Evolutionary conservation across 345 rosid genomes (phyloP).

Genomic region (Eutrema heterophyllum): DNA sequence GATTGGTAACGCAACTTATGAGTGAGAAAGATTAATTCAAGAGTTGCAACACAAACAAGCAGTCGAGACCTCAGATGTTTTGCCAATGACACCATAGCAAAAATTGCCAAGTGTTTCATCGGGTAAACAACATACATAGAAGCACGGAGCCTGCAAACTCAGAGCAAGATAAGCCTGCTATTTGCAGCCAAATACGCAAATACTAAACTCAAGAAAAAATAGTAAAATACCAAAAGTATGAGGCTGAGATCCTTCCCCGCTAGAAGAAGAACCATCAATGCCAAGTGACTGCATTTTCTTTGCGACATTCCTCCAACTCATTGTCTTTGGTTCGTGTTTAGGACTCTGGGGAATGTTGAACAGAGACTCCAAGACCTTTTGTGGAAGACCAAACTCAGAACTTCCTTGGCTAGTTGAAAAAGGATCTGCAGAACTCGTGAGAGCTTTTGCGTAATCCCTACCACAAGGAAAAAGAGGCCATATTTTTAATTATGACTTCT

Average conservation of each 20-base stretch:
- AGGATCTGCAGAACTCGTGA: constrained; percentile 38
- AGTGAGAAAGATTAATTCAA: neutral
- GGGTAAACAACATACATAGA: constrained; percentile 18
- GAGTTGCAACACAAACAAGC: constrained; percentile 10
- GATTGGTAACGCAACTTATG: neutral
- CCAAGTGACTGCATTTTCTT: constrained; percentile 72
- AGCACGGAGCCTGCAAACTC: constrained; percentile 21
- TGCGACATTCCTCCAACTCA: constrained; percentile 84
- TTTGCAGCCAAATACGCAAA: neutral
- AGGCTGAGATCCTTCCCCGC: constrained; percentile 38
- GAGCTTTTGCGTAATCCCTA: constrained; percentile 55
- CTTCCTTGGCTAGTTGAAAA: constrained; percentile 36
- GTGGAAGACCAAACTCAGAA: constrained; percentile 51
- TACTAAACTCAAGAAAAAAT: neutral
- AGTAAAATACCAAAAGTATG: constrained; percentile 37
- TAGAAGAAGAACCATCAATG: constrained; percentile 42
- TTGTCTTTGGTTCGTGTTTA: constrained; percentile 60
- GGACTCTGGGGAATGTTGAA: constrained; percentile 60
- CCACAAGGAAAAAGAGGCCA: neutral
- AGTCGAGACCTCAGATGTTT: constrained; percentile 18
- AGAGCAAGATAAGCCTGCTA: constrained; percentile 16
- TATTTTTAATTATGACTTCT: neutral
- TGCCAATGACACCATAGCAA: constrained; percentile 31
- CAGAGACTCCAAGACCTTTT: constrained; percentile 77
- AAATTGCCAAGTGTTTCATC: constrained; percentile 23